Evolutionary conservation across 257 asterid species (phyloP).

Genomic region (Solanum chilense): DNA sequence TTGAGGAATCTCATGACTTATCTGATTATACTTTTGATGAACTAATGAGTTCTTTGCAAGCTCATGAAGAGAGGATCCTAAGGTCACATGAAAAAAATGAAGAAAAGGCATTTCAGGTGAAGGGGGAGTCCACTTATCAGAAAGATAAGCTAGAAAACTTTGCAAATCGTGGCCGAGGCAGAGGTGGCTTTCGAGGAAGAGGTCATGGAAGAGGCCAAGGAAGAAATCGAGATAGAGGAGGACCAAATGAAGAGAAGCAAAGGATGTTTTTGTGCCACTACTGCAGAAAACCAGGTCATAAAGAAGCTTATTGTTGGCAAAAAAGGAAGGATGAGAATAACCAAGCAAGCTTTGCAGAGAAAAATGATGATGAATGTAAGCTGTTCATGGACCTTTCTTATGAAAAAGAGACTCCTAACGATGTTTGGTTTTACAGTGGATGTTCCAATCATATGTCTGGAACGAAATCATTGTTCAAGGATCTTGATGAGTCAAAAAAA

Average conservation of each 20-base stretch:
- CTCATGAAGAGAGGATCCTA: not conserved
- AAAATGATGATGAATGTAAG: not conserved
- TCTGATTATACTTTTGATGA: not conserved
- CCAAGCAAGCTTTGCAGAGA: not conserved
- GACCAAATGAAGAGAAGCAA: not conserved
- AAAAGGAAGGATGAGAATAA: not conserved
- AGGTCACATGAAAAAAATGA: no score
- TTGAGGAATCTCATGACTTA: not conserved
- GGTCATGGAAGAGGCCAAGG: not conserved
- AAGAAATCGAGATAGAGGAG: not conserved
- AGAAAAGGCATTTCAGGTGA: no score
- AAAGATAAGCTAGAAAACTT: not conserved
- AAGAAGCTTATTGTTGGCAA: not conserved
- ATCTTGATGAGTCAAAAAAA: not conserved
- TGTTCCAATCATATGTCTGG: not conserved
- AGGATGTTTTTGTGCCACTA: not conserved
- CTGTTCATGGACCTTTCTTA: not conserved
- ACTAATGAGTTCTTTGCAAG: conserved; percentile 1
- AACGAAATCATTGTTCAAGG: not conserved
- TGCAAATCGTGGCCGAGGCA: not conserved
- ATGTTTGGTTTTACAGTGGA: not conserved
- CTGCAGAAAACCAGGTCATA: not conserved
- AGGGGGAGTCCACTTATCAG: no score
- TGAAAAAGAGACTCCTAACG: not conserved
- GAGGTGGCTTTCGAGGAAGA: not conserved